Conservation (phyloP, 805 yeast species). For the Cyberlindnera subsufficiens region DNA sequence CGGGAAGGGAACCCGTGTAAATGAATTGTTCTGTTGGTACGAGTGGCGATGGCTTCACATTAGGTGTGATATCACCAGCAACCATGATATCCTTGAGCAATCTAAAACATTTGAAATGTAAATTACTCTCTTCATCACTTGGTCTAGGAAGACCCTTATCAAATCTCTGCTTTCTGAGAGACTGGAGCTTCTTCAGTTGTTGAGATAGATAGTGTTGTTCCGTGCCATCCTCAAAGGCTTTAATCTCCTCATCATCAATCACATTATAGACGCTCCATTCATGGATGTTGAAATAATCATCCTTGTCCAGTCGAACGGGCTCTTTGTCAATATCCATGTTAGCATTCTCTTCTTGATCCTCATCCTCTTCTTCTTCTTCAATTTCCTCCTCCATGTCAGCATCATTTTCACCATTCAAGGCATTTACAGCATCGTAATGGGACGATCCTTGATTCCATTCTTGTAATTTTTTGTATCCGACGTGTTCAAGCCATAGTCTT, state of each 20-base stretch:
- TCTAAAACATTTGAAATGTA: conserved; percentile 39
- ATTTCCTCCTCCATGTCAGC: conserved; percentile 6
- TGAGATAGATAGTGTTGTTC: conserved; percentile 37
- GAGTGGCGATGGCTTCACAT: conserved; percentile 27
- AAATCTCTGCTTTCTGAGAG: conserved; percentile 43
- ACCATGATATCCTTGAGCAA: conserved; percentile 39
- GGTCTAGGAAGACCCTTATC: conserved; percentile 30
- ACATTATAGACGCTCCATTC: conserved; percentile 45
- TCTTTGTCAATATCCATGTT: background rate
- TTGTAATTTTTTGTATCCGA: conserved; percentile 38
- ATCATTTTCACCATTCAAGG: conserved; percentile 1
- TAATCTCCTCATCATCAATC: conserved; percentile 47
- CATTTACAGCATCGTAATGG: background rate
- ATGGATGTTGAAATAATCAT: conserved; percentile 27
- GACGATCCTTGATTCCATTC: conserved; percentile 10
- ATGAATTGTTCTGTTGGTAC: conserved; percentile 71
- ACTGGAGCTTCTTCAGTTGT: conserved; percentile 43
- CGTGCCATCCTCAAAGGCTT: conserved; percentile 36
- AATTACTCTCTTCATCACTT: conserved; percentile 32
- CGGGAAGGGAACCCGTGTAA: conserved; percentile 77
- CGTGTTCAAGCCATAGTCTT: conserved; percentile 46
- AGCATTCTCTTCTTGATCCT: background rate
- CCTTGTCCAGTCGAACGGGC: conserved; percentile 5
- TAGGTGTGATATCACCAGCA: conserved; percentile 30
- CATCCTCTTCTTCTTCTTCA: conserved; percentile 6